phyloP scores from a whole-genome alignment of 2,329 filamentous ascomycete species.

The Claviceps arundinis region DNA sequence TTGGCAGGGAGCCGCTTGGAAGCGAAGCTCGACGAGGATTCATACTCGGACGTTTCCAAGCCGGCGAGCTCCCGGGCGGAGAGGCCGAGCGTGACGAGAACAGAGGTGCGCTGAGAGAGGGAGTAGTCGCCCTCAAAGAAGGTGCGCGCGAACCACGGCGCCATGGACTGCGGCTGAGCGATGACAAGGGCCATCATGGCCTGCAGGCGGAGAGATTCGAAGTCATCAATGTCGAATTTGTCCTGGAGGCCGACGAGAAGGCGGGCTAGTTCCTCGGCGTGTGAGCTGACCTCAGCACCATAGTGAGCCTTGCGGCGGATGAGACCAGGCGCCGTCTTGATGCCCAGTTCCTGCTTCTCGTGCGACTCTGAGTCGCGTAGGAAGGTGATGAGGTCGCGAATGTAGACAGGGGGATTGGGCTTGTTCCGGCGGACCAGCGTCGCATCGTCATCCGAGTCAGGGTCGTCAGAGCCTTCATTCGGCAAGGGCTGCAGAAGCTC shows the following conservation, averaged over 20 bases:
- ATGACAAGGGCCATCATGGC: slow-evolving; percentile 72
- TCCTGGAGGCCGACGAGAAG: slow-evolving; percentile 72
- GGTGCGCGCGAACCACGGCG: slow-evolving; percentile 67
- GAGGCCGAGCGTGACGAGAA: slow-evolving; percentile 72
- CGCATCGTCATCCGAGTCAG: slow-evolving; percentile 88
- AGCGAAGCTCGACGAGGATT: slow-evolving; percentile 49
- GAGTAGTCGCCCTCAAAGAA: slow-evolving; percentile 93
- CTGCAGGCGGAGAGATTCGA: slow-evolving; percentile 62
- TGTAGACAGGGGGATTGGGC: slow-evolving; percentile 74
- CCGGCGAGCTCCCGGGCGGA: slow-evolving; percentile 77
- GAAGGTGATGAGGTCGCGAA: slow-evolving; percentile 68
- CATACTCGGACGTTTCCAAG: slow-evolving; percentile 45
- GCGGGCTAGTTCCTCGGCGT: slow-evolving; percentile 67
- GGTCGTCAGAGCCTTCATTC: slow-evolving; percentile 72
- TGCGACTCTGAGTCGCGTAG: slow-evolving; percentile 72
- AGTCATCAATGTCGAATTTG: slow-evolving; percentile 68
- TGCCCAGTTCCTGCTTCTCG: slow-evolving; percentile 68
- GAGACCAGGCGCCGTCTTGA: slow-evolving; percentile 62
- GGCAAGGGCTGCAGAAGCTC: slow-evolving; percentile 33
- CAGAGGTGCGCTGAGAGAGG: slow-evolving; percentile 64
- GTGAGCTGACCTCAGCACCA: slow-evolving; percentile 75
- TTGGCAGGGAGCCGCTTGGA: slow-evolving; percentile 65
- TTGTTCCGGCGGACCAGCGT: slow-evolving; percentile 77
- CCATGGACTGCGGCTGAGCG: slow-evolving; percentile 64
- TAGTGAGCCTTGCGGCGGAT: slow-evolving; percentile 83